Conservation (phyloP, 345 rosid genomes). For the Psidium guajava region DNA sequence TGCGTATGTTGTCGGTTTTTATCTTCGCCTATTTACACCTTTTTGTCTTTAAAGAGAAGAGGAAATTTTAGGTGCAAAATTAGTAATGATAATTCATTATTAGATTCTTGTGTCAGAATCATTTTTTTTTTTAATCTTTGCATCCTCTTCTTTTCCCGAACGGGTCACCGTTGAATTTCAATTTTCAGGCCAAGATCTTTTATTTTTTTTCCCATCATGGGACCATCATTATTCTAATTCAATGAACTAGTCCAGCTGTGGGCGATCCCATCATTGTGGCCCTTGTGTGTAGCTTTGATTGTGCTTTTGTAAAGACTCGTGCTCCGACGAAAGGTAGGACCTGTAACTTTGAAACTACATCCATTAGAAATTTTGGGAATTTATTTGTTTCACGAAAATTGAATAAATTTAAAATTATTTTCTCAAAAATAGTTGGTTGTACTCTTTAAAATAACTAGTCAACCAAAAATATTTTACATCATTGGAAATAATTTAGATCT, state of each 20-base stretch:
- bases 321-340: neutral
- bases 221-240: neutral
- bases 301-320: neutral
- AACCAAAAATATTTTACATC: too few relatives aligned
- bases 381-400: too few relatives aligned
- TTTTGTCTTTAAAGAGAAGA: neutral
- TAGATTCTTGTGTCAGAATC: neutral
- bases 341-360: neutral
- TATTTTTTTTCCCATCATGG: neutral
- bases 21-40: neutral
- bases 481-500: too few relatives aligned
- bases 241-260: neutral
- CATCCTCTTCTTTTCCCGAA: neutral
- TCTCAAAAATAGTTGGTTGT: too few relatives aligned
- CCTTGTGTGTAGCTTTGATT: neutral
- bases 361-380: too few relatives aligned
- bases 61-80: neutral
- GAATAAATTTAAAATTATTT: too few relatives aligned
- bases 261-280: neutral
- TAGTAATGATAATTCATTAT: neutral
- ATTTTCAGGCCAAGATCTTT: neutral
- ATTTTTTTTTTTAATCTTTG: neutral
- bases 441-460: too few relatives aligned
- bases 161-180: neutral
- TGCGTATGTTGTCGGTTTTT: neutral